These are phyloP conservation scores for Solanum infundibuliforme DNA, from an alignment of 257 asterid species.

Conservation along the genomic window DNA sequence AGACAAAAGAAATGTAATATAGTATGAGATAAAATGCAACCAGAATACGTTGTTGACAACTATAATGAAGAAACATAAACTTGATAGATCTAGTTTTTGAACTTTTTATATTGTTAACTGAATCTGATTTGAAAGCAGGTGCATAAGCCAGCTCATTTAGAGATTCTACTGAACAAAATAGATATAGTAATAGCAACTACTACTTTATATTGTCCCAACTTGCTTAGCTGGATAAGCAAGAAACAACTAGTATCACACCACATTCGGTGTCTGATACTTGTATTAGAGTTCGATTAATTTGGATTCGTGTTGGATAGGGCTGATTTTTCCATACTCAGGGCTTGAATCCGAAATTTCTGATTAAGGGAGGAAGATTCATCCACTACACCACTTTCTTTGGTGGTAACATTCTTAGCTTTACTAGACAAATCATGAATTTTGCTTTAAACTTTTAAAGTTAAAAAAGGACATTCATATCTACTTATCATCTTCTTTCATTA, in stretches of 20 bases:
- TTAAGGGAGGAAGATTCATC: not conserved
- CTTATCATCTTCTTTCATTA: not conserved
- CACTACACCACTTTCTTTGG: not conserved
- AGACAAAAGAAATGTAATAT: not conserved
- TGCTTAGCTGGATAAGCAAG: not conserved
- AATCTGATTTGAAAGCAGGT: not conserved
- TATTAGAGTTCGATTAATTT: too few species aligned
- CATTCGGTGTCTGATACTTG: too few species aligned
- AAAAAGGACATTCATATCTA: not conserved
- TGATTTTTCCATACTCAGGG: too few species aligned
- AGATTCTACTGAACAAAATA: not conserved
- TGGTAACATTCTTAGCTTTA: not conserved
- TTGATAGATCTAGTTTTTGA: not conserved
- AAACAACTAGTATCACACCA: not conserved
- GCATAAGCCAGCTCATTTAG: not conserved
- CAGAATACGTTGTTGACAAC: not conserved
- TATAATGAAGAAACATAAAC: not conserved
- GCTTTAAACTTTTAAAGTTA: not conserved
- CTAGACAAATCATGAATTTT: not conserved
- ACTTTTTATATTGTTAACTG: not conserved
- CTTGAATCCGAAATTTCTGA: fast-evolving
- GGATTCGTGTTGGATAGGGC: too few species aligned
- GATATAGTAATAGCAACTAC: not conserved
- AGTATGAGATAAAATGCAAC: not conserved
- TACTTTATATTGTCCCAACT: not conserved